A percentile compares a stretch with the other conserved stretches of the same genome.
These are phyloP conservation scores for Solanum lycopersicoides DNA, from an alignment of 257 asterid genomes.

Conservation along the genomic window DNA sequence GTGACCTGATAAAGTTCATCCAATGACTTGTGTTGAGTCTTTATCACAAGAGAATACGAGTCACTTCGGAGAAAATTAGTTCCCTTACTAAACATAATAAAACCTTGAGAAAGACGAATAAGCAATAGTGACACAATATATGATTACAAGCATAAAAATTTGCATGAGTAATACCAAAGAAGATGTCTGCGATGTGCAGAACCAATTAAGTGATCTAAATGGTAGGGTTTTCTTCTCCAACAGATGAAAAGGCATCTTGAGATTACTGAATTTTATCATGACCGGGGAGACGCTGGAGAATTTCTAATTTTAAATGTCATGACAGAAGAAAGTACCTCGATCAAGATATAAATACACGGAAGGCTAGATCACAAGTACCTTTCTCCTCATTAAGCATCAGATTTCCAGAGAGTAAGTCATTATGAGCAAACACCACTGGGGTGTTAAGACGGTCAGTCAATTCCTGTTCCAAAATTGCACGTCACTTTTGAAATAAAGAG, in stretches of 20 bases:
- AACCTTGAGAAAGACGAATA: not conserved
- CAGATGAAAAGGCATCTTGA: not conserved
- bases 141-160: not conserved
- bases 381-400: conserved; percentile 78
- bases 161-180: not conserved
- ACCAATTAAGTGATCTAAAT: not conserved
- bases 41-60: not conserved
- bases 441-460: conserved; percentile 60
- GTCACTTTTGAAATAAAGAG: not conserved
- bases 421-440: conserved; percentile 75
- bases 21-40: not conserved
- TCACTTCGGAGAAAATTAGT: not conserved
- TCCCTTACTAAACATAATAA: not conserved
- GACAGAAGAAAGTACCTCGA: not conserved
- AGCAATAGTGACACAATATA: not conserved
- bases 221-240: not conserved
- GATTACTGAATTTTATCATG: not conserved
- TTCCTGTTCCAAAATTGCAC: conserved; percentile 42
- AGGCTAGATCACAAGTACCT: conserved; percentile 37
- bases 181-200: not conserved
- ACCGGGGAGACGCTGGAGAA: not conserved
- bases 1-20: not conserved
- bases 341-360: not conserved
- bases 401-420: conserved; percentile 91
- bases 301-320: not conserved